Evolutionary conservation across 192 early-diverging fungal species (phyloP), one percentile per base, ranked within the genome.

Genomic region (Coemansia sp.): DNA sequence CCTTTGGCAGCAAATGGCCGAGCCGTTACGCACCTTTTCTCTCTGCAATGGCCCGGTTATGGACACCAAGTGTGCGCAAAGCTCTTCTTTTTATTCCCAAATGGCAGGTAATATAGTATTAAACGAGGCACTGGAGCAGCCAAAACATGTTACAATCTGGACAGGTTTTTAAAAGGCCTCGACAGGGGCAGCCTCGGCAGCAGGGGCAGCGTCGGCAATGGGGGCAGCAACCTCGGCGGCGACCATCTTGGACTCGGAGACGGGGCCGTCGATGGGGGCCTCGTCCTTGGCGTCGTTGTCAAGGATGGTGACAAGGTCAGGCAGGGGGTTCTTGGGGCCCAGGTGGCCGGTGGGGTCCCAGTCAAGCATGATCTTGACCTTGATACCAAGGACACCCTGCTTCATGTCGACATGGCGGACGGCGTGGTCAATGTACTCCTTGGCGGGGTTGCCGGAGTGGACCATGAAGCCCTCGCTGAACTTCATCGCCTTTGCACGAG

Each of bases 401-500:
- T 94, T 89, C 79, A 98, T 88, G 64, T 96, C 85, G 62, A 98
- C 97, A 91, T 95, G 94, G 70, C 97, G 92, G 64, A 94, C 90
- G 54, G 97, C 95, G 50, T 86, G 83, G 87, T 97, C 94, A 76
- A 98, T 95, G 81, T 87, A 95, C 82, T 95, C 92, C 76, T 85
- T 83, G 75, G 93, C 91, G 81, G 97, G 97, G 82, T 97, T 91
- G 86, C 97, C 97, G 78, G 95, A 96, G 93, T 98, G 94, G 83
- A 98, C 91, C 94, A 98, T 96, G 90, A 98, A 97, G 67, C 97
- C 97, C 72, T 97, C 95, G 79, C 88, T 86, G 84, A 98, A 98
- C 90, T 98, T 98, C 97, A 97, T 97, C 57, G 97, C 88, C 93
- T 98, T 98, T 83, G 97, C 97, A 94, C 97, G 97, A 63, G 95